Evolutionary conservation across 192 early-diverging fungal genomes (phyloP).

Genomic region (Mortierella antarctica): DNA sequence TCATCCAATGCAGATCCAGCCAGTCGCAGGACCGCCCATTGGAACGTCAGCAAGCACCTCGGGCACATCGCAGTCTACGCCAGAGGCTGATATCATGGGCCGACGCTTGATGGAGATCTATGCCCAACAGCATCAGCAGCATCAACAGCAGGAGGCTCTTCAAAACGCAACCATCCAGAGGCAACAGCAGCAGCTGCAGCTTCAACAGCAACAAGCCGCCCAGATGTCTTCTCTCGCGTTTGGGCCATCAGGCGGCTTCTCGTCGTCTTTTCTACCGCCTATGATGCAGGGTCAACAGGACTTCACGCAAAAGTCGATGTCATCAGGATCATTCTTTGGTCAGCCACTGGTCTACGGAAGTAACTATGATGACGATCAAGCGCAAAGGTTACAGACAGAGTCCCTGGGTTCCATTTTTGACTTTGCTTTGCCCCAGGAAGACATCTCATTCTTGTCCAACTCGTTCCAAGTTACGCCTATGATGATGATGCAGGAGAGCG

Average conservation of each 20-base stretch:
- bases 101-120: constrained; percentile 22
- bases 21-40: constrained; percentile 1
- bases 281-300: constrained; percentile 8
- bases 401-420: constrained; percentile 42
- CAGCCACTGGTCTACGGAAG: constrained; percentile 43
- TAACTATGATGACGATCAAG: constrained; percentile 30
- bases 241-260: constrained; percentile 23
- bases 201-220: constrained; percentile 35
- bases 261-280: constrained; percentile 9
- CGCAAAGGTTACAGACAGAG: constrained; percentile 33
- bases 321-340: constrained; percentile 9
- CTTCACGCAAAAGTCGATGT: not conserved
- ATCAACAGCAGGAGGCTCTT: constrained; percentile 23
- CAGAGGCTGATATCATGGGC: not conserved
- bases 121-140: constrained; percentile 16
- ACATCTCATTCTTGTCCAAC: constrained; percentile 44
- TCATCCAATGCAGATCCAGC: constrained; percentile 48
- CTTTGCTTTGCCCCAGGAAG: constrained; percentile 38
- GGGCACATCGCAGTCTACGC: too few species aligned
- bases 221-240: constrained; percentile 40
- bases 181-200: constrained; percentile 29
- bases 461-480: constrained; percentile 42
- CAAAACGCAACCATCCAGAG: constrained; percentile 46
- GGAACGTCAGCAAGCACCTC: not conserved
- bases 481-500: constrained; percentile 43